phyloP scores from a whole-genome alignment of 768 basidiomycete genomes.

The Phanerodontia chrysosporium region DNA sequence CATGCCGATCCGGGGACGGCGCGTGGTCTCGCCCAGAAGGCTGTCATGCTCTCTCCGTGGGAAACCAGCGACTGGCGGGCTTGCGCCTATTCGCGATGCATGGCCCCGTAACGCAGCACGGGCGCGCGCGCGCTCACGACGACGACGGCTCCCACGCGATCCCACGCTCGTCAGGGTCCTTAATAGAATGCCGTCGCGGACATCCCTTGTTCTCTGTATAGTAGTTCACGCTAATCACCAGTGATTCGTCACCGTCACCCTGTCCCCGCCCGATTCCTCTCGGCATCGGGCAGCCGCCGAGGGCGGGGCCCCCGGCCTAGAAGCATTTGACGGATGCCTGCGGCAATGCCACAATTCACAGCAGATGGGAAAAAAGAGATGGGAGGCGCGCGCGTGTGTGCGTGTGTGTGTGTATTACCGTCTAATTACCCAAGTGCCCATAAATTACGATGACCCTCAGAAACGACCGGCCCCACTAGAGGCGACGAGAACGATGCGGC shows the following conservation, averaged over 20 bases:
- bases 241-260: background rate
- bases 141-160: background rate
- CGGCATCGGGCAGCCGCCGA: background rate
- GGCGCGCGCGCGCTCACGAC: no score
- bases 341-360: background rate
- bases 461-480: slow-evolving; percentile 27
- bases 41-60: slow-evolving; percentile 59
- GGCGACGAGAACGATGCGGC: slow-evolving; percentile 49
- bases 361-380: background rate
- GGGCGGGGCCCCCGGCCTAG: background rate
- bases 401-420: slow-evolving; percentile 4
- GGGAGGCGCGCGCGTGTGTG: no score
- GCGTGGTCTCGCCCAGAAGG: slow-evolving; percentile 51
- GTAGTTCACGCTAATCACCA: background rate
- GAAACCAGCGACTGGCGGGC: slow-evolving; percentile 51
- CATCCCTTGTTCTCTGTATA: background rate
- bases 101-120: background rate
- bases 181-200: background rate
- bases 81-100: slow-evolving; percentile 48
- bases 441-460: slow-evolving; percentile 1
- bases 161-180: background rate
- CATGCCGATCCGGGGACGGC: slow-evolving; percentile 25
- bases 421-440: slow-evolving; percentile 10
- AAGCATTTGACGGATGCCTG: background rate
- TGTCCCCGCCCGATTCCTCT: background rate